phyloP scores from a whole-genome alignment of 2,329 filamentous ascomycete species.

The Pyricularia grisea region DNA sequence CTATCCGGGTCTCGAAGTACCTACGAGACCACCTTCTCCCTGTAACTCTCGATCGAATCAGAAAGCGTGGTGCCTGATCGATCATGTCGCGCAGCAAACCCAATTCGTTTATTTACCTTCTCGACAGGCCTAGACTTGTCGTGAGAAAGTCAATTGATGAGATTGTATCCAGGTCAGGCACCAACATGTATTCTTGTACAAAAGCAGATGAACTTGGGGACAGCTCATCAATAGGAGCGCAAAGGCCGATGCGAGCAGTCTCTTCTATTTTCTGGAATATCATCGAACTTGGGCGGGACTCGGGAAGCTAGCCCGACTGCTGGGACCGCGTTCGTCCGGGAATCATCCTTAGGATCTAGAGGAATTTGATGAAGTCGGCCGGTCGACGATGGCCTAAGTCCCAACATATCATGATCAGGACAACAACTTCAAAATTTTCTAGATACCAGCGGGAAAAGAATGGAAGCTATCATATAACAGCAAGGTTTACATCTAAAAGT shows the following conservation, averaged over 20 bases:
- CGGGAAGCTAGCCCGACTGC: not conserved
- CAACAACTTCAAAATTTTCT: not conserved
- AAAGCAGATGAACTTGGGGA: not conserved
- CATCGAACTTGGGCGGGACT: not conserved
- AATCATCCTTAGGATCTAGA: not conserved
- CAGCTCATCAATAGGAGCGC: not conserved
- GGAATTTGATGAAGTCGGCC: not conserved
- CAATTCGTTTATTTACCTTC: not conserved
- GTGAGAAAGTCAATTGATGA: not conserved
- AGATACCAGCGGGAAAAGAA: not conserved
- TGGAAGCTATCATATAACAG: not conserved
- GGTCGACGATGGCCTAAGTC: not conserved
- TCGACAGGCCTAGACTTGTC: not conserved
- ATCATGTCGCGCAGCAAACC: not conserved
- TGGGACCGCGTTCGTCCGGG: not conserved
- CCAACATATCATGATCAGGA: not conserved
- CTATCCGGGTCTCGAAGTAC: not conserved
- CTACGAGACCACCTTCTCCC: not conserved
- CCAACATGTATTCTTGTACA: too few species aligned
- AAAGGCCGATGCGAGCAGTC: not conserved
- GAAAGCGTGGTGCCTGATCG: not conserved
- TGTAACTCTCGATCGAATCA: not conserved
- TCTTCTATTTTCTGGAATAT: not conserved
- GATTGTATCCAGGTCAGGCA: not conserved
- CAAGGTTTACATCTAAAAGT: not conserved